phyloP scores from a whole-genome alignment of 306 rosid species.

The Carpinus viminea region DNA sequence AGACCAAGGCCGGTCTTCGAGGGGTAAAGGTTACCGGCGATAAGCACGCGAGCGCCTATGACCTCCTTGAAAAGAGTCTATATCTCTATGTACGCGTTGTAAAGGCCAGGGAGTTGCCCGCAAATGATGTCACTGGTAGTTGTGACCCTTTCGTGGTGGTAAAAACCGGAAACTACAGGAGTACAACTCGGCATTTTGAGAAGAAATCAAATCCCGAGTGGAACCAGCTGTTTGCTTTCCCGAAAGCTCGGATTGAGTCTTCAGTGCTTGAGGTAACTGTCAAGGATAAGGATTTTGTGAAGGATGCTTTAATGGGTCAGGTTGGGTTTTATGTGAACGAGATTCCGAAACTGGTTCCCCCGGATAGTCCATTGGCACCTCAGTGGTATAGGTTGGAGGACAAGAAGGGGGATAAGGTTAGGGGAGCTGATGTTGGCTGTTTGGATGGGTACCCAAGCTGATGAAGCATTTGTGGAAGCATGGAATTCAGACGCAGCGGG shows the following conservation, averaged over 20 bases:
- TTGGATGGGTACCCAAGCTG: slow-evolving; percentile 99
- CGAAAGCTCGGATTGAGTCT: slow-evolving; percentile 88
- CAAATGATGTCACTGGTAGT: slow-evolving; percentile 79
- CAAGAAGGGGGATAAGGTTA: slow-evolving; percentile 60
- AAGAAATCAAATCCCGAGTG: slow-evolving; percentile 88
- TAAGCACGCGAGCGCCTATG: too few species aligned
- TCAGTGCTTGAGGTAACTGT: slow-evolving; percentile 80
- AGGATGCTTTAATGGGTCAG: slow-evolving; percentile 85
- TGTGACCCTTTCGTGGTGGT: slow-evolving; percentile 93
- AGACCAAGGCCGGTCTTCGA: slow-evolving; percentile 50
- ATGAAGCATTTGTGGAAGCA: slow-evolving; percentile 96
- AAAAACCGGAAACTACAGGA: slow-evolving; percentile 85
- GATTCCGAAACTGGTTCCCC: slow-evolving; percentile 92
- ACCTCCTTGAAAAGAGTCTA: slow-evolving; percentile 72
- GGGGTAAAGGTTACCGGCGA: too few species aligned
- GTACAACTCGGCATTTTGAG: slow-evolving; percentile 91
- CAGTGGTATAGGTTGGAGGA: slow-evolving; percentile 96
- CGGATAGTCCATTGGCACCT: slow-evolving; percentile 91
- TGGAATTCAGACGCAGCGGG: slow-evolving; percentile 97
- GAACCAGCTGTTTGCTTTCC: slow-evolving; percentile 92
- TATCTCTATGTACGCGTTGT: slow-evolving; percentile 94
- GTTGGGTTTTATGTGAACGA: slow-evolving; percentile 78
- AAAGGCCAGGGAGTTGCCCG: slow-evolving; percentile 84
- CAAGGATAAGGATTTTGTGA: slow-evolving; percentile 84
- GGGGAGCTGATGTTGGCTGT: slow-evolving; percentile 91